Conservation (phyloP, 176 grass and related monocot species). For the Rhipidocladum racemiflorum region DNA sequence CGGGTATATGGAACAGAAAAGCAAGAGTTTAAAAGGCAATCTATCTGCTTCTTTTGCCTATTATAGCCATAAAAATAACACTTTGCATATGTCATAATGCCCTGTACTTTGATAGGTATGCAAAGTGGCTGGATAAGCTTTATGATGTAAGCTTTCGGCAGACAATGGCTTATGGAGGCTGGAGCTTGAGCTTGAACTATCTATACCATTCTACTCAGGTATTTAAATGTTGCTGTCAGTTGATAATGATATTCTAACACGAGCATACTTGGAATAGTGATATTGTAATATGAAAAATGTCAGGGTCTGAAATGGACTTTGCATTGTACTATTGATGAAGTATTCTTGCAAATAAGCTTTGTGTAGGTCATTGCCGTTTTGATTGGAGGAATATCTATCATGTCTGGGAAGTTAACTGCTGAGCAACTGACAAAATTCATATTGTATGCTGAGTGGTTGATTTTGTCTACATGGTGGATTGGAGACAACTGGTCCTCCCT, state of each 20-base stretch:
- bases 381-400: conserved; percentile 90
- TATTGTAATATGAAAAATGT: not conserved
- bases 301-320: conserved; percentile 2
- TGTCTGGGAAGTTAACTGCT: conserved; percentile 77
- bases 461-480: conserved; percentile 97
- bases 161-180: conserved; percentile 89
- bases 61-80: not conserved
- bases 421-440: conserved; percentile 98
- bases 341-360: conserved; percentile 71
- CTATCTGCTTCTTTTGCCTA: not conserved
- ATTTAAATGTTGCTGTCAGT: conserved; percentile 17
- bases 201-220: conserved; percentile 99
- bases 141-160: conserved; percentile 88
- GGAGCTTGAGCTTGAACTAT: conserved; percentile 97
- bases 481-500: conserved; percentile 98
- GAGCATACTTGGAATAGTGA: not conserved
- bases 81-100: conserved; percentile 18
- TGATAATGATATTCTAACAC: not conserved
- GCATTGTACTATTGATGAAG: conserved; percentile 43
- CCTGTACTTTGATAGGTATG: conserved; percentile 65
- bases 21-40: conserved; percentile 78
- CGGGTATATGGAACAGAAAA: conserved; percentile 93
- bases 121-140: conserved; percentile 80
- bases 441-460: conserved; percentile 93
- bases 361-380: conserved; percentile 91